Conservation (phyloP, 805 yeast species). For the Pichia pseudocactophila region DNA sequence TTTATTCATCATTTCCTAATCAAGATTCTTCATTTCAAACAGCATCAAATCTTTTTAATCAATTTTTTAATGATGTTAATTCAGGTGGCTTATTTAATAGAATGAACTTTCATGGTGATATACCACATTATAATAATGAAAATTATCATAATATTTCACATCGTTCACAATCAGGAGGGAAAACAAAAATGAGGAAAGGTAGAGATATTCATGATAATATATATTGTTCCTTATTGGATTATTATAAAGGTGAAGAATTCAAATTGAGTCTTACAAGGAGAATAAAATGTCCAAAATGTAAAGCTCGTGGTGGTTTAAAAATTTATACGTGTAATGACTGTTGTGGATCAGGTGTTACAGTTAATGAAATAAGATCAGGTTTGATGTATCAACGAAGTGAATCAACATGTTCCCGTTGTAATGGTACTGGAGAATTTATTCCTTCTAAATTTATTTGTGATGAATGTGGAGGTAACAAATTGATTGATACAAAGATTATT, state of each 20-base stretch:
- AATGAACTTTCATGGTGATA: not conserved
- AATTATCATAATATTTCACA: not conserved
- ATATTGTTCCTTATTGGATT: constrained; percentile 43
- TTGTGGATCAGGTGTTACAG: constrained; percentile 34
- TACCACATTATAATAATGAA: not conserved
- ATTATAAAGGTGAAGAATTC: constrained; percentile 47
- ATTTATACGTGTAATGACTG: constrained; percentile 30
- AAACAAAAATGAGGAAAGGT: constrained; percentile 28
- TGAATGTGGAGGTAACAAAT: constrained; percentile 38
- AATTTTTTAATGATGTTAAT: not conserved
- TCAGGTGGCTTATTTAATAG: not conserved
- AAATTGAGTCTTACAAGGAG: constrained; percentile 47
- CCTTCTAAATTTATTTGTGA: constrained; percentile 29
- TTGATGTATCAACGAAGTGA: constrained; percentile 35
- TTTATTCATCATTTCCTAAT: not conserved
- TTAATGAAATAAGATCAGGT: constrained; percentile 35
- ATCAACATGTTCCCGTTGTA: constrained; percentile 37
- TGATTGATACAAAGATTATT: constrained; percentile 38
- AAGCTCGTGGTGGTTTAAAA: constrained; percentile 41
- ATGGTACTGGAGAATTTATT: constrained; percentile 32
- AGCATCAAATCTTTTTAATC: constrained; percentile 1
- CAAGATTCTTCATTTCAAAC: not conserved
- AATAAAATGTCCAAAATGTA: constrained; percentile 40
- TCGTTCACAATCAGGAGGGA: not conserved
- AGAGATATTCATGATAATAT: constrained; percentile 50